Evolutionary conservation across 352 stramenopile species (phyloP).

Genomic region (Globisporangium viniferum): DNA sequence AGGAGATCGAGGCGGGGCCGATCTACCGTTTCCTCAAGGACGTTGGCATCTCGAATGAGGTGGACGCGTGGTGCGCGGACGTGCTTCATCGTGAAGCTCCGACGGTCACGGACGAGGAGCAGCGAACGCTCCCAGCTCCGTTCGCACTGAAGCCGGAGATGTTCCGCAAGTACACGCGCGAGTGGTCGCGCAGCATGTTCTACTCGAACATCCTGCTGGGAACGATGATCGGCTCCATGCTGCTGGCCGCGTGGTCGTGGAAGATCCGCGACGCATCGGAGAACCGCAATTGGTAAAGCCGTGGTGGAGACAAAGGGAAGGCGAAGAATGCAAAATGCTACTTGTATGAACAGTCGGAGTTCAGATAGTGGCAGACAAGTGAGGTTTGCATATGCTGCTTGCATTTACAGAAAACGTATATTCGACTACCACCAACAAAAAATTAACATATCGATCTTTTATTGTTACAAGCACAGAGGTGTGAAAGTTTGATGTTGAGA

Average conservation of each 20-base stretch:
- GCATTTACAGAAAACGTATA: no score
- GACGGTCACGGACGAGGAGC: not conserved
- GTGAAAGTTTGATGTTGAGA: no score
- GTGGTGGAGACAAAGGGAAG: no score
- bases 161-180: not conserved
- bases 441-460: no score
- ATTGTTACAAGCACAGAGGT: no score
- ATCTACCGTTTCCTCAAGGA: conserved; percentile 8
- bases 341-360: no score
- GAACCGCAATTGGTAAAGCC: not conserved
- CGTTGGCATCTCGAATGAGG: not conserved
- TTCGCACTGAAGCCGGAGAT: not conserved
- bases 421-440: no score
- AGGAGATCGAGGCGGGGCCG: not conserved
- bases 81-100: not conserved
- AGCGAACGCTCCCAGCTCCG: not conserved
- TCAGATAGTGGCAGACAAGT: no score
- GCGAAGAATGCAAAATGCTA: no score
- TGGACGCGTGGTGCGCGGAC: conserved; percentile 1
- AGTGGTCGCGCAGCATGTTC: not conserved
- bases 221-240: not conserved
- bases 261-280: not conserved
- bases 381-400: no score
- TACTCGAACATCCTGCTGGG: conserved; percentile 2
- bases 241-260: not conserved